These are phyloP conservation scores for Arachis monticola DNA, from an alignment of 331 rosid species.

Conservation along the genomic window DNA sequence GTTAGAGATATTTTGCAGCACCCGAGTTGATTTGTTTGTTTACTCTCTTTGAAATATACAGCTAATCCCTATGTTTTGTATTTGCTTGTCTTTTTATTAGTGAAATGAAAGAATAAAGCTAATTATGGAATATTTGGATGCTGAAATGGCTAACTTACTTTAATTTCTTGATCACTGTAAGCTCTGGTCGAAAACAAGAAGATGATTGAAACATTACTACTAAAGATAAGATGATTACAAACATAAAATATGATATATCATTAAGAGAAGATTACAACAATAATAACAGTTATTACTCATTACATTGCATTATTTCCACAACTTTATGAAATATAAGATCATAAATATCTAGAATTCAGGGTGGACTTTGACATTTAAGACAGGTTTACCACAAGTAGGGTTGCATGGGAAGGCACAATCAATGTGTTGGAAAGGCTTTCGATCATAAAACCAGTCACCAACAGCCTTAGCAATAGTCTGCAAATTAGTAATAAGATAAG, in stretches of 20 bases:
- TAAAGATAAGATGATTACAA: no score
- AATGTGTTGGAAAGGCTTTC: slow-evolving; percentile 58
- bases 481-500: slow-evolving; percentile 23
- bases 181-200: not conserved
- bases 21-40: no score
- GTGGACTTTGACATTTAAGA: slow-evolving; percentile 39
- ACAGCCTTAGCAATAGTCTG: slow-evolving; percentile 88
- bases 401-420: slow-evolving; percentile 94
- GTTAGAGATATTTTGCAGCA: no score
- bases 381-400: slow-evolving; percentile 77
- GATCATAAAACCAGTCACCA: slow-evolving; percentile 81
- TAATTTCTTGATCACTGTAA: not conserved
- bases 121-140: not conserved
- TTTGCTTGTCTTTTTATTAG: not conserved
- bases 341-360: slow-evolving; percentile 45
- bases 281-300: not conserved
- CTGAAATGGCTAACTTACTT: not conserved
- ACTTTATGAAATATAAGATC: slow-evolving; percentile 30
- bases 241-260: not conserved
- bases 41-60: no score
- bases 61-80: not conserved
- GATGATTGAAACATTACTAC: no score
- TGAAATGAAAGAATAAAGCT: not conserved
- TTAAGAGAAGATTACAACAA: no score
- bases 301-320: not conserved